These are phyloP conservation scores for Verticillium zaregamsianum DNA, from an alignment of 2,329 filamentous ascomycete genomes.

Conservation along the genomic window DNA sequence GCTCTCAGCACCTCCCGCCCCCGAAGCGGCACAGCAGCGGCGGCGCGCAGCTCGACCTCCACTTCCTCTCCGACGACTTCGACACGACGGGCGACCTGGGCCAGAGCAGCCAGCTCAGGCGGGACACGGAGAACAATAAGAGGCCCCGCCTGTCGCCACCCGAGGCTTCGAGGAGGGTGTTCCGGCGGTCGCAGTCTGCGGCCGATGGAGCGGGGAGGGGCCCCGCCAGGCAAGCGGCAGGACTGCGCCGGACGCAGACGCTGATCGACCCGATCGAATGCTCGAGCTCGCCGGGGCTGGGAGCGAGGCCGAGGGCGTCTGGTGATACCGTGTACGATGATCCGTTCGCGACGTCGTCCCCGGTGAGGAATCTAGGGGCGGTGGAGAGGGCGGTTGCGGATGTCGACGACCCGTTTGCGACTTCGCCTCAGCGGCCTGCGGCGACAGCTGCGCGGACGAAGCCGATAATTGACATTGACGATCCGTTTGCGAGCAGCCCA, in stretches of 20 bases:
- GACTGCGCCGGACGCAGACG: neutral
- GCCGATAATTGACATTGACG: neutral
- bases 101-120: neutral
- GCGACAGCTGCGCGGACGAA: neutral
- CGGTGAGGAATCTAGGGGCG: neutral
- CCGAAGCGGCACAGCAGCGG: neutral
- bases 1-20: neutral
- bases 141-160: slow-evolving; percentile 18
- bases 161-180: neutral
- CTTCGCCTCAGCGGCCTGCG: neutral
- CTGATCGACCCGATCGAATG: slow-evolving; percentile 26
- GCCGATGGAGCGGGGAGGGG: neutral
- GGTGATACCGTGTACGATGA: neutral
- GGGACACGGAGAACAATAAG: slow-evolving; percentile 21
- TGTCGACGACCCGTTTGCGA: neutral
- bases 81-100: slow-evolving; percentile 33
- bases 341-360: neutral
- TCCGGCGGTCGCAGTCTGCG: slow-evolving; percentile 1
- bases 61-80: slow-evolving; percentile 36
- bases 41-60: slow-evolving; percentile 15
- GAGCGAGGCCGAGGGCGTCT: neutral
- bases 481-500: slow-evolving; percentile 17
- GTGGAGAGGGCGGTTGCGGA: neutral
- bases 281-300: slow-evolving; percentile 27
- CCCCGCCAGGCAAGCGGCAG: neutral